Evolutionary conservation across 108 stramenopile genomes (phyloP).

Genomic region (Seminavis robusta): DNA sequence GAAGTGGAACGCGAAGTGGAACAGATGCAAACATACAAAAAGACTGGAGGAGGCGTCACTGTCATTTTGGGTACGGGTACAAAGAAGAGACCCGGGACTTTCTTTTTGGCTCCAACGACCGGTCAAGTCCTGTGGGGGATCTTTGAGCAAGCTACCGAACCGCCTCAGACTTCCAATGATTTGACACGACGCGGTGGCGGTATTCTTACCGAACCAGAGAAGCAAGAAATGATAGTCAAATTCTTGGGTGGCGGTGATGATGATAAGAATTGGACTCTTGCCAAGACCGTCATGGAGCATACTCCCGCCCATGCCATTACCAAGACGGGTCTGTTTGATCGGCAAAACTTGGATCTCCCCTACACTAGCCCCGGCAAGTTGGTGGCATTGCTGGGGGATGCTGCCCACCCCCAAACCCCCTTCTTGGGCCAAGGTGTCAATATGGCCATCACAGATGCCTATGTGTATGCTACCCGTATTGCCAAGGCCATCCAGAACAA

Average conservation of each 20-base stretch:
- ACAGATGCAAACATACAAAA: conserved; percentile 1
- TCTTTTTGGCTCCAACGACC: neutral
- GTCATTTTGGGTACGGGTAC: conserved; percentile 1
- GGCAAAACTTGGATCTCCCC: conserved; percentile 11
- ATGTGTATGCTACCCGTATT: conserved; percentile 13
- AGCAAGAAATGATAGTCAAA: conserved; percentile 10
- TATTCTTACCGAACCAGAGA: conserved; percentile 7
- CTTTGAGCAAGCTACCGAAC: too few species aligned
- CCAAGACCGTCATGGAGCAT: conserved; percentile 1
- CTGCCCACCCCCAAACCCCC: conserved; percentile 29
- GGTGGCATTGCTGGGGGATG: conserved; percentile 23
- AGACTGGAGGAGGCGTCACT: neutral
- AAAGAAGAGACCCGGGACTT: neutral
- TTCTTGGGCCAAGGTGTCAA: conserved; percentile 26
- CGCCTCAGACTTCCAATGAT: conserved; percentile 4
- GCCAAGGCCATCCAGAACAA: too few species aligned
- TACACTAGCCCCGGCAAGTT: conserved; percentile 7
- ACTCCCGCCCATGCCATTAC: conserved; percentile 23
- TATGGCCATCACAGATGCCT: conserved; percentile 28
- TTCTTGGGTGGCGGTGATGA: neutral
- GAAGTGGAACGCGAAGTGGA: conserved; percentile 4
- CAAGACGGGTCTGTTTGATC: conserved; percentile 26
- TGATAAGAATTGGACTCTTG: conserved; percentile 4
- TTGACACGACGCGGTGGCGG: conserved; percentile 27
- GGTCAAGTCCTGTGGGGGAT: too few species aligned